Base-by-base conservation (phyloP, 2,329 filamentous ascomycete genomes). In the Penicillium sp. region DNA sequence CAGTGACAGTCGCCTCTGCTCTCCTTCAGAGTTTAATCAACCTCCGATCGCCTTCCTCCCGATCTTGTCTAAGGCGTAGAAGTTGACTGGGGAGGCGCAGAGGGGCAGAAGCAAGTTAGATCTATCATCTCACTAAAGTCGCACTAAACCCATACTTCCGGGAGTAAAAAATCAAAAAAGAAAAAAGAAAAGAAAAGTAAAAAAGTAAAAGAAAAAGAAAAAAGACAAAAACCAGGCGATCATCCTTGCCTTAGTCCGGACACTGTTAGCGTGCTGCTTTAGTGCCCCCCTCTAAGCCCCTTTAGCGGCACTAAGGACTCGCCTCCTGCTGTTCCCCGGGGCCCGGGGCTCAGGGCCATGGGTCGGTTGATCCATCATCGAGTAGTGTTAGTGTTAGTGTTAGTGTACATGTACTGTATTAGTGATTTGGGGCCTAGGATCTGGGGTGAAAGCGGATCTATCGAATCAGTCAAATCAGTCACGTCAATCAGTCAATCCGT, bases 71-170 rank as follows among this genome's bases (percentile, higher is more conserved):
- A 42, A 24, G 26, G 12, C 23, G 18, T 15, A 29, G 15, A 42
- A 42, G 7, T 8, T 27, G 24, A 17, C 26, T 24, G 57, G 57
- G 56, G 58, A 60, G 61, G 57, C 52, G 59, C 46, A 57, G 45
- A 51, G 42, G 42, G 45, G 42, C 27, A 30, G 49, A 33, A 50
- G 55, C 49, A 56, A 37, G 60, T 66, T 60, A 69, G 67, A 70
- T 70, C 68, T 70, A 70, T 70, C 68, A 70, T 69, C 67, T 69
- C 61, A 64, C 63, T 64, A 64, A 64, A 40, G 52, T 61, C 51
- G 47, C 63, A 67, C 66, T 68, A 68, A 66, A 61, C 63, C 67
- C 67, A 68, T 52, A 63, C 47, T 58, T 63, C 61, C 67, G 67
- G 66, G 68, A 68, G 34, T 46, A 23, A 48, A 52, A 44, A 27